Base-by-base conservation (phyloP, 768 basidiomycete genomes). In the Pleurotus pulmonarius region DNA sequence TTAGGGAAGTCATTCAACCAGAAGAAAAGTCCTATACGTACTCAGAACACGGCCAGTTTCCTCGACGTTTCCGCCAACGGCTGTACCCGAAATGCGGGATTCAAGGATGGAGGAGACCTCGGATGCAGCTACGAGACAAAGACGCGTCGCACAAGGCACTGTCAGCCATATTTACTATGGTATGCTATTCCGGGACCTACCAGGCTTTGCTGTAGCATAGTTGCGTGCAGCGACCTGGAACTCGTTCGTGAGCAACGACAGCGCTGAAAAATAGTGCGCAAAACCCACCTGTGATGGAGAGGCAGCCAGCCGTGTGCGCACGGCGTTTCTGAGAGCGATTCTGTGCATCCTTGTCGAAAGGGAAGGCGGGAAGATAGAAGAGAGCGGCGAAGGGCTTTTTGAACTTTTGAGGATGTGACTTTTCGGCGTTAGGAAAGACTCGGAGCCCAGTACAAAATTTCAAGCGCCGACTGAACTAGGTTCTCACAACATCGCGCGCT, bases 41-140 rank as follows among this genome's bases (percentile, higher is more conserved):
- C 94, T 99, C 76, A 99, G 76, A 62, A 99, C 97, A 70, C 96
- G 94, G 70, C 97, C 97, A 59, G 97, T 98, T 79, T 99, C 97
- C 79, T 98, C 94, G 69, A 98, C 93, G 72, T 98, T 97, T 66
- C 85, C 92, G 66, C 92, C 88, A 65, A 94, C 79, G 64, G 89
- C 79, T 62, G 92, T 83, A 72, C 96, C 97, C 63, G 95, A 85
- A 73, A 99, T 99, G 73, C 97, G 92, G 69, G 90, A 90, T 83
- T 99, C 97, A 70, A 99, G 87, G 79, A 99, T 98, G 66, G 94
- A 94, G 45, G 97, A 96, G 65, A 99, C 97, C 85, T 99, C 97
- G 67, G 95, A 96, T 64, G 96, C 97, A 71, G 94, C 97, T 96
- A 67, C 64, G 55, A 51, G 38, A 38, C 41, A 57, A 40, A 49